These are phyloP conservation scores for Yamadazyma dushanensis DNA, from an alignment of 1,139 yeast species.

Conservation along the genomic window DNA sequence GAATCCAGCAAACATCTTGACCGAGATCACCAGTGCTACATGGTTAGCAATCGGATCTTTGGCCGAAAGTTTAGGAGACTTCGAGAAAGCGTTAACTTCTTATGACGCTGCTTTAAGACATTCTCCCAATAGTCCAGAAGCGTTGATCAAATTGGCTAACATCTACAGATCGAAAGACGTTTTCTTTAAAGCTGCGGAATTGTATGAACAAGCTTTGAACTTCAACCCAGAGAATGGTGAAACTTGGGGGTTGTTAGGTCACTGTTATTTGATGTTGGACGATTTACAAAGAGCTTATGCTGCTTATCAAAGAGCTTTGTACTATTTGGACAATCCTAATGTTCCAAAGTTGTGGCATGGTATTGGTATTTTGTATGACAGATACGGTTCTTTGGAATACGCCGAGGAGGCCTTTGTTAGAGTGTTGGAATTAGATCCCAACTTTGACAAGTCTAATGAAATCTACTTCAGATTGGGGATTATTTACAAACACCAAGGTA, in stretches of 20 bases:
- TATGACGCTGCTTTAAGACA: conserved; percentile 90
- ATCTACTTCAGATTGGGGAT: conserved; percentile 96
- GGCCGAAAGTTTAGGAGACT: conserved; percentile 87
- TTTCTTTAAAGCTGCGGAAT: conserved; percentile 90
- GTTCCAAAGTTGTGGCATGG: conserved; percentile 99
- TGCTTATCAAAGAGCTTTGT: conserved; percentile 93
- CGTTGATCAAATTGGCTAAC: conserved; percentile 82
- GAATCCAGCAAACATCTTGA: conserved; percentile 24
- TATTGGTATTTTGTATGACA: conserved; percentile 90
- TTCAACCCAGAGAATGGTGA: conserved; percentile 89
- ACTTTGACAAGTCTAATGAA: conserved; percentile 94
- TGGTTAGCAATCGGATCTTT: conserved; percentile 92
- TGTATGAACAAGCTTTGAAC: conserved; percentile 82
- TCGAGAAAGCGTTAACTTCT: conserved; percentile 84
- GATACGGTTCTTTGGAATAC: conserved; percentile 93
- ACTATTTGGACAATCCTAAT: conserved; percentile 87
- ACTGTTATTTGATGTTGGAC: conserved; percentile 94
- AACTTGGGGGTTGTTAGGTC: conserved; percentile 96
- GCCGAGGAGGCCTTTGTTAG: conserved; percentile 98
- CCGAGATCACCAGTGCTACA: conserved; percentile 82
- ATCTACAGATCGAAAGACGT: conserved; percentile 86
- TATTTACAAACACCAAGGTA: conserved; percentile 92
- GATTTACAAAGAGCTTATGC: conserved; percentile 94
- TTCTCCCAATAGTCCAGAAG: conserved; percentile 82
- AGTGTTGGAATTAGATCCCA: conserved; percentile 92